These are phyloP conservation scores for Teratosphaeria destructans DNA, from an alignment of 2,329 filamentous ascomycete species.

Conservation along the genomic window DNA sequence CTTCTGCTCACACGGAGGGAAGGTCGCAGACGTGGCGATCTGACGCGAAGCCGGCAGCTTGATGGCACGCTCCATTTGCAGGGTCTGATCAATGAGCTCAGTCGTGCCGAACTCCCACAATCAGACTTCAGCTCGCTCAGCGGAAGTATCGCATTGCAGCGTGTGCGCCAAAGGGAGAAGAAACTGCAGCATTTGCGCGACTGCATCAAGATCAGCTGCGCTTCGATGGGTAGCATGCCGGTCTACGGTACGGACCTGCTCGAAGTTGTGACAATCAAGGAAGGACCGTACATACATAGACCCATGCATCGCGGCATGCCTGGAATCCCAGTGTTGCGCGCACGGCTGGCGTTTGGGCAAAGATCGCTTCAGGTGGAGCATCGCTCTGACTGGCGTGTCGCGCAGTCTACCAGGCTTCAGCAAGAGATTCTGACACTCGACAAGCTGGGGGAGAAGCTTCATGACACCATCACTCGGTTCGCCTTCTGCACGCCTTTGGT, in stretches of 20 bases:
- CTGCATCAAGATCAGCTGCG: slow-evolving; percentile 17
- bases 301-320: not conserved
- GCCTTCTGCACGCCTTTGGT: slow-evolving; percentile 86
- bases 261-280: slow-evolving; percentile 18
- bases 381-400: slow-evolving; percentile 15
- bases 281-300: slow-evolving; percentile 9
- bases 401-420: slow-evolving; percentile 14
- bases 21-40: slow-evolving; percentile 5
- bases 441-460: slow-evolving; percentile 60
- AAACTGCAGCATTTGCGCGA: slow-evolving; percentile 19
- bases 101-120: not conserved
- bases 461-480: slow-evolving; percentile 73
- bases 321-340: slow-evolving; percentile 3
- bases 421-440: slow-evolving; percentile 50
- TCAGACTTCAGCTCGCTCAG: slow-evolving; percentile 16
- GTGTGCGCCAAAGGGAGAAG: slow-evolving; percentile 13
- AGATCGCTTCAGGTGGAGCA: slow-evolving; percentile 17
- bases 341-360: slow-evolving; percentile 11
- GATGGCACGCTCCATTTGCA: slow-evolving; percentile 6
- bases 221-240: slow-evolving; percentile 10
- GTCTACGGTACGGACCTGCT: slow-evolving; percentile 22
- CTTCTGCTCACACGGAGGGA: slow-evolving; percentile 14
- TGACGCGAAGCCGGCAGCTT: slow-evolving; percentile 15
- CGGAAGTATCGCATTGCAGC: slow-evolving; percentile 17
- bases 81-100: not conserved